phyloP scores from a whole-genome alignment of 2,329 filamentous ascomycete genomes.

The Cladosporium sp. region DNA sequence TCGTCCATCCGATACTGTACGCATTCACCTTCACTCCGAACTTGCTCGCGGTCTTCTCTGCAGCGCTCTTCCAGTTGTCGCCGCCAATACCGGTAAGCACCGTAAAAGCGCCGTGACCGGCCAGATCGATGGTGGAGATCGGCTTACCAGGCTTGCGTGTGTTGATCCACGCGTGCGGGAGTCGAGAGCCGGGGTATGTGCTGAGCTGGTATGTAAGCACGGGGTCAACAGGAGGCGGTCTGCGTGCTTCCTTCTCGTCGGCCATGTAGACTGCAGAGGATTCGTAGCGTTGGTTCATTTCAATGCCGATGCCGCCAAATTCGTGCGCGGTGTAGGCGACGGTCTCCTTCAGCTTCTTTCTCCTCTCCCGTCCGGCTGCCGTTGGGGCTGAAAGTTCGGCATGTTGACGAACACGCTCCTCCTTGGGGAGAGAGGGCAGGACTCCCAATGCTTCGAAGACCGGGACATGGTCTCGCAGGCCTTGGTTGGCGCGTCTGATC shows the following conservation, averaged over 20 bases:
- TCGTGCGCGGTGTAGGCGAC: conserved; percentile 30
- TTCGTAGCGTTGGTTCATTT: conserved; percentile 57
- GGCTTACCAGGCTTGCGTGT: conserved; percentile 38
- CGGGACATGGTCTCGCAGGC: conserved; percentile 47
- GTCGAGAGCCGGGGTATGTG: conserved; percentile 56
- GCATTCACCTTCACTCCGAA: conserved; percentile 46
- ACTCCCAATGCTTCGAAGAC: conserved; percentile 31
- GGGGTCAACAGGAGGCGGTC: conserved; percentile 32
- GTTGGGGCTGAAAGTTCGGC: conserved; percentile 27
- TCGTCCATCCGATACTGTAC: conserved; percentile 53
- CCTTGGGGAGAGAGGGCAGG: conserved; percentile 15
- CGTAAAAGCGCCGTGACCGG: conserved; percentile 51
- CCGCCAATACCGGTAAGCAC: conserved; percentile 50
- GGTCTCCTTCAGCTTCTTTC: conserved; percentile 30
- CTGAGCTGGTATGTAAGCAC: conserved; percentile 33
- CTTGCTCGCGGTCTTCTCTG: conserved; percentile 33
- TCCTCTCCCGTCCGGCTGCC: conserved; percentile 32
- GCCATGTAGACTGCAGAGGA: conserved; percentile 35
- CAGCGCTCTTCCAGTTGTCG: conserved; percentile 51
- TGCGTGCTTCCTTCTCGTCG: conserved; percentile 25
- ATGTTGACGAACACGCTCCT: conserved; percentile 26
- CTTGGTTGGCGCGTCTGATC: conserved; percentile 55
- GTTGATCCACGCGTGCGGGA: conserved; percentile 63
- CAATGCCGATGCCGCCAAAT: conserved; percentile 54
- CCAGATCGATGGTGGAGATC: conserved; percentile 57